Evolutionary conservation across 176 grass and related monocot genomes (phyloP), one percentile per base, ranked within the genome.

Genomic region (Oropetium thomaeum): DNA sequence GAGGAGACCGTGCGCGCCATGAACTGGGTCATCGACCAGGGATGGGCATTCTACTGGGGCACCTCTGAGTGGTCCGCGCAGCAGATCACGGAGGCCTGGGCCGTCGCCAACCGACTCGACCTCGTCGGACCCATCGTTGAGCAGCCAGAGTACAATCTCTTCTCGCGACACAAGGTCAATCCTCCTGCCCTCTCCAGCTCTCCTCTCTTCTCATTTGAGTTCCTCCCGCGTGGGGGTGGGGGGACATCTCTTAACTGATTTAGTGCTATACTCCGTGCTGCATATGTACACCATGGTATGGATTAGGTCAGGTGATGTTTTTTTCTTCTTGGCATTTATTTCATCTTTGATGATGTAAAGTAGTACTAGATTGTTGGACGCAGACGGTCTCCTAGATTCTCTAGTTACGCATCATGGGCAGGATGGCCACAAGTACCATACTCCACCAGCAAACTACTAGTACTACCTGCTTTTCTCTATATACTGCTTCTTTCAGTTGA

Each of bases 81-180:
- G 82, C 96, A 99, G 84, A 99, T 99, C 70, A 99, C 96, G 4
- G 96, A 99, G 76, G 96, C 96, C 0, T 99, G 96, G 89, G 84
- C 14, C 0, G 85, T 95, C 45, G 96, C 96, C 30, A 77, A 82
- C 32, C 75, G 91, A 7, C 96, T 99, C 8, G 96, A 99, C 47
- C 89, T 99, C 53, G 87, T 95, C 10, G 96, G 96, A 25, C 96
- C 96, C 45, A 74, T 95, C 85, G 96, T 86, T 79, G 96, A 99
- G 76, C 96, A 99, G 84, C 96, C 96, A 0, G 96, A 99, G 76
- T 99, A 95, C 89, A 99, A 99, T 75, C 96, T 95, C 67, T 93
- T 99, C 82, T 92, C 96, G 1, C 54, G 96, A 0, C 96, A 99
- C 83, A 99, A 99, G 91, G 95, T 97, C n/a, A 6, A 3, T 38